Evolutionary conservation across 2,329 filamentous ascomycete species (phyloP), one percentile per base, ranked within the genome.

Genomic region (Microdochium nivale): DNA sequence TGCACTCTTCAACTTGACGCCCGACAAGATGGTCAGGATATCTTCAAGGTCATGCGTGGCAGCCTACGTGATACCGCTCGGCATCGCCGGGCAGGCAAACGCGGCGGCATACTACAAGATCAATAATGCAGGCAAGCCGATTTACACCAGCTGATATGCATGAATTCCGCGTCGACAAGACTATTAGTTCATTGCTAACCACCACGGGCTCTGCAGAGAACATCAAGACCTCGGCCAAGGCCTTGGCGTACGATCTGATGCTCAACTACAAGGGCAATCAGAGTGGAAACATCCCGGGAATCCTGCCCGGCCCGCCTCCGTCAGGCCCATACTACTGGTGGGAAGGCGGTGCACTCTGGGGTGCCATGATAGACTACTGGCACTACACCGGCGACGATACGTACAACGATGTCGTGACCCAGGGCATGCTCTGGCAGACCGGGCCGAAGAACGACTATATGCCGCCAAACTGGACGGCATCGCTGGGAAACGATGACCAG

Each of bases 401-500:
- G 23, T 80, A 76, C 62, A 79, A 79, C 56, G 62, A 69, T 21
- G 63, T 75, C 27, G 65, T 71, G 47, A 76, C 66, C 54, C 62
- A 69, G 58, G 73, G 67, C 2, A 55, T 79, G 53, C 58, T 72
- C 3, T 70, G 67, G 55, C 76, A 78, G 58, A 66, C 68, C n/a
- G 75, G 74, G 3, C 65, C 68, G 3, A 63, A 72, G 49, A 56
- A 62, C 44, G 68, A 76, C 56, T 78, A 69, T 59, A 74, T 73
- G 70, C 75, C 75, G 4, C 53, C 55, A 13, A 74, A 73, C 58
- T 68, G 68, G 60, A 68, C 67, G 9, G 58, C 59, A 8, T 63
- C 64, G 4, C 59, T 69, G 40, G 76, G 77, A 51, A 81, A 80
- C 58, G 76, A 81, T 52, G 78, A 81, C 53, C 78, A 81, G 64